Percentiles rank a stretch among this genome's conserved stretches.
phyloP scores from a whole-genome alignment of 2,329 filamentous ascomycete species.

The Colletotrichum zoysiae region DNA sequence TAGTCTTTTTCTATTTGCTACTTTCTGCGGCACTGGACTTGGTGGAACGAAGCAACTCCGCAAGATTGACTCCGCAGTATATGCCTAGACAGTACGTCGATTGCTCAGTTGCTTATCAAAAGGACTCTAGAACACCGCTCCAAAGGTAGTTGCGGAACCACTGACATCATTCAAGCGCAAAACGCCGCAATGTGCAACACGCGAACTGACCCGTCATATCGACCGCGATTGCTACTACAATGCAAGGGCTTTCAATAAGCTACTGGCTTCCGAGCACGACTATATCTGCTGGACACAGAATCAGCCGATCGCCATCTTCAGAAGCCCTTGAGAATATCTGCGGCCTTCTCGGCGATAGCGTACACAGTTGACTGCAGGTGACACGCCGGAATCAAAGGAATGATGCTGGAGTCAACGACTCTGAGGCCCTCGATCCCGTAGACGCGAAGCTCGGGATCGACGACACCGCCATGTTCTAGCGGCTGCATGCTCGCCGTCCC shows the following conservation, averaged over 20 bases:
- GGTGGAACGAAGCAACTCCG: neutral
- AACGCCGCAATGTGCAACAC: neutral
- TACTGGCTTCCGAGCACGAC: neutral
- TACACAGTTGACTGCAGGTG: constrained; percentile 53
- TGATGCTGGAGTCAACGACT: constrained; percentile 49
- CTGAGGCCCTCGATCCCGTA: constrained; percentile 47
- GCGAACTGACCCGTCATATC: too few species aligned
- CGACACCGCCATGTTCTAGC: constrained; percentile 52
- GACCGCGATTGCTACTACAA: neutral
- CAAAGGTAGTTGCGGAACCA: neutral
- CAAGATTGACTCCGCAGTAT: too few species aligned
- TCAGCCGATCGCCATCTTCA: neutral
- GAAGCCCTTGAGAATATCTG: constrained; percentile 22
- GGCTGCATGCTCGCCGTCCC: constrained; percentile 64
- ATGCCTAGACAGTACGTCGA: too few species aligned
- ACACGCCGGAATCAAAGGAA: constrained; percentile 48
- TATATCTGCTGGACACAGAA: fast-evolving
- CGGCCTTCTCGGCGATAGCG: constrained; percentile 51
- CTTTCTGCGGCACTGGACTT: neutral
- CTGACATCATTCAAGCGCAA: neutral
- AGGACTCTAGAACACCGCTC: neutral
- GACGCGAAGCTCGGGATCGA: constrained; percentile 48
- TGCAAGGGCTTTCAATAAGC: neutral
- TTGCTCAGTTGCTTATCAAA: neutral
- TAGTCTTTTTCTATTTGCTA: neutral